Evolutionary conservation across 2,329 filamentous ascomycete genomes (phyloP), one percentile per base, ranked within the genome.

Genomic region (Aureobasidium lini): DNA sequence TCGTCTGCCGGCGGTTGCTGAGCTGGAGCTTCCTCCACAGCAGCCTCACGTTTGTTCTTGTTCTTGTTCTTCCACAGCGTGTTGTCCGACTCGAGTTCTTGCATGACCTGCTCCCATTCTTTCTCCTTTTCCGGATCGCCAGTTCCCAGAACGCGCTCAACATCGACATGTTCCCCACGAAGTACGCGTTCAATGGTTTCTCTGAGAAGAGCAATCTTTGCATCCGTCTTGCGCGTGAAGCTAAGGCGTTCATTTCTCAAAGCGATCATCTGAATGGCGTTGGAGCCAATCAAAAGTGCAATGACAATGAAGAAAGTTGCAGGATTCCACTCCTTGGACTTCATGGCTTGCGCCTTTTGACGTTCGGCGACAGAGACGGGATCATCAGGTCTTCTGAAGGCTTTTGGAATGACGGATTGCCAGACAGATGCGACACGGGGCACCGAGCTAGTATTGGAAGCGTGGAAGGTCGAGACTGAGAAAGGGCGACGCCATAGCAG

Each of bases 191-290:
- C 84, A 23, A 92, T 79, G 0, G 90, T 84, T 68, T 96, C 93
- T 40, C 83, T 83, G 61, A 99, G 73, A 32, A 90, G 70, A 2
- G 80, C 82, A 63, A 99, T 88, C 69, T 89, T 87, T 6, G 89
- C 85, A 66, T 96, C 89, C 5, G 91, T 86, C 65, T 85, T 84
- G 53, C 92, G 84, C 68, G 80, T 84, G 66, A 88, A 92, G 9
- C 85, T 84, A 34, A 81, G 79, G 68, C 86, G 88, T 53, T 92
- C 86, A 66, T 88, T 89, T 67, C 86, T 87, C 67, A 97, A 72
- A 37, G 85, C 81, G 68, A 99, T 87, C 80, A 94, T 89, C 68
- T 96, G 89, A 66, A 99, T 96, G 13, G 93, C 89, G 80, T 96
- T 95, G 62, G 90, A 96, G 4, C 95, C 95, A 64, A 97, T 93